Evolutionary conservation across 257 asterid species (phyloP), one percentile per base, ranked within the genome.

Genomic region (Fraxinus americana): DNA sequence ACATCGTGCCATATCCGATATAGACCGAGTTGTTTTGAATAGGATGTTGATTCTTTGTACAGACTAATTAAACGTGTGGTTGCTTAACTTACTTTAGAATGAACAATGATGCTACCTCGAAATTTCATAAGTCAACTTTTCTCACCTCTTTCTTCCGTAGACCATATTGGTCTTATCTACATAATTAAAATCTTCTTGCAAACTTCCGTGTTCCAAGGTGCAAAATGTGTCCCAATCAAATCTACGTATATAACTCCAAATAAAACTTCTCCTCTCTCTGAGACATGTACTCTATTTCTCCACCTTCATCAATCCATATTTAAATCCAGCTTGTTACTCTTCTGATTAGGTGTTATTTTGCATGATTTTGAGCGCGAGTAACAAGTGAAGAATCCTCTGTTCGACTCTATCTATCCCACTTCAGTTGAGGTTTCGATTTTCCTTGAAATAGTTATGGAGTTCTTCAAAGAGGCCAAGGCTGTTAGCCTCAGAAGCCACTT

Each of bases 401-500:
- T 73, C 70, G 72, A n/a, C 36, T 65, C 43, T 48, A 1, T 2
- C 48, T 2, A 0, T 45, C 54, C 10, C 72, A 71, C 57, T 27
- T 12, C 14, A 17, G 66, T 8, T 43, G 59, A 43, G 14, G 25
- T 39, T 39, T 8, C 45, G 13, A 39, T 39, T 7, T 3, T 14
- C 7, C 16, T 32, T 34, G 63, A 16, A 10, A 16, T 4, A 16
- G 10, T 8, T 4, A 94, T 95, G 99, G 97, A 95, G n/a, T 85
- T 90, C 72, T 95, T 95, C 85, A 83, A 66, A 41, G 87, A 90
- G 36, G 83, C 86, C 2, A 90, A 90, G 67, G 97, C 89, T 0
- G 96, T 95, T 2, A 86, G 77, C 70, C 89, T 95, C 7, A 87
- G 81, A 63, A 88, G 94, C 83, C 99, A 93, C 87, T 71, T 90